phyloP scores from a whole-genome alignment of 352 stramenopile species.

The Phytophthora vignae region DNA sequence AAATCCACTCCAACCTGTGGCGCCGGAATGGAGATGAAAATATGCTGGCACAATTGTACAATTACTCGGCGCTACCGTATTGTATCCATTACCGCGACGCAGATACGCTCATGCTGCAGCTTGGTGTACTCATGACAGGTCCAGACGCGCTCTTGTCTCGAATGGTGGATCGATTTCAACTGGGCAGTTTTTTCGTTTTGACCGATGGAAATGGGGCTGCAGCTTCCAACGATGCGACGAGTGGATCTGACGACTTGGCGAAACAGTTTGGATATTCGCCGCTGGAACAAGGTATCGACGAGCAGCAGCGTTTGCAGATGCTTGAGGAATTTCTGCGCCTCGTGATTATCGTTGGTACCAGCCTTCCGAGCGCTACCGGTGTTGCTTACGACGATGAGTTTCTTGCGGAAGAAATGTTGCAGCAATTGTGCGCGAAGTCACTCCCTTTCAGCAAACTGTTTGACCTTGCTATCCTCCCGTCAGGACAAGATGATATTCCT shows the following conservation, averaged over 20 bases:
- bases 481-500: constrained; percentile 84
- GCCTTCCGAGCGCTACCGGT: constrained; percentile 68
- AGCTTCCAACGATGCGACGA: constrained; percentile 8
- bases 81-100: constrained; percentile 88
- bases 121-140: constrained; percentile 71
- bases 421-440: constrained; percentile 84
- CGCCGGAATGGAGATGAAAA: constrained; percentile 90
- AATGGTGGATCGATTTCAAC: constrained; percentile 84
- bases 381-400: constrained; percentile 76
- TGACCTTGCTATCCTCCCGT: constrained; percentile 82
- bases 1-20: constrained; percentile 91
- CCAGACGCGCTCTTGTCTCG: constrained; percentile 67
- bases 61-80: constrained; percentile 89
- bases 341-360: constrained; percentile 81
- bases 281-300: constrained; percentile 71
- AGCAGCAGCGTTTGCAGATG: constrained; percentile 77
- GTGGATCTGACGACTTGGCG: constrained; percentile 19
- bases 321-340: constrained; percentile 87
- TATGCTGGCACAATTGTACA: constrained; percentile 91
- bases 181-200: constrained; percentile 72
- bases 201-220: constrained; percentile 20
- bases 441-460: constrained; percentile 86
- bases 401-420: constrained; percentile 84
- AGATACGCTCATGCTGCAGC: constrained; percentile 83
- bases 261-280: constrained; percentile 57